Evolutionary conservation across 23 red algal genomes (phyloP).

Genomic region (Gracilaria vermiculophylla): DNA sequence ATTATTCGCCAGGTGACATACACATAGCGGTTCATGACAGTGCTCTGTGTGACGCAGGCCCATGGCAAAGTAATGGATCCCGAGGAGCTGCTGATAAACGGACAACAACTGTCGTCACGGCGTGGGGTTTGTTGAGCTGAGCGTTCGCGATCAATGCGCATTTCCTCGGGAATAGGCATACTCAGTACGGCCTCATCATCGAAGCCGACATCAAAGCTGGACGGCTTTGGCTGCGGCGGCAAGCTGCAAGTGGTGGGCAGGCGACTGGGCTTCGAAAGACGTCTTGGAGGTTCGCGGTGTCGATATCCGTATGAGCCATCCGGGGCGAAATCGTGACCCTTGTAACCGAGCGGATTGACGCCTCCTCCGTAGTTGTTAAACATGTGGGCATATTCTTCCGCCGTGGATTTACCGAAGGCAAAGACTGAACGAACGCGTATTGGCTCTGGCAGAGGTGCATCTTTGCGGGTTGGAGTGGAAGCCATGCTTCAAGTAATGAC

Average conservation of each 20-base stretch:
- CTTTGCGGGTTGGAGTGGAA: neutral
- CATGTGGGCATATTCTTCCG: slow-evolving; percentile 2
- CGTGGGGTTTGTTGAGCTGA: neutral
- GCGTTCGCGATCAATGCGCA: neutral
- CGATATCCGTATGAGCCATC: slow-evolving; percentile 23
- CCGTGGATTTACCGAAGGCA: neutral
- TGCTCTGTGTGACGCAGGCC: neutral
- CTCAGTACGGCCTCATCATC: slow-evolving; percentile 15
- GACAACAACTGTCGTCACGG: neutral
- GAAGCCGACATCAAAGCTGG: slow-evolving; percentile 2
- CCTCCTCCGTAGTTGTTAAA: slow-evolving; percentile 33
- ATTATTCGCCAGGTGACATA: neutral
- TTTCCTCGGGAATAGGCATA: slow-evolving; percentile 4
- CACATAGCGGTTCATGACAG: neutral
- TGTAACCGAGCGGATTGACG: slow-evolving; percentile 40
- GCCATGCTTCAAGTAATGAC: neutral
- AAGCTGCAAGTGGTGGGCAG: neutral
- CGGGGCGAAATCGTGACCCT: slow-evolving; percentile 20
- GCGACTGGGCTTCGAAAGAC: neutral
- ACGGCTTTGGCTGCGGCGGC: neutral
- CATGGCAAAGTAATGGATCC: neutral
- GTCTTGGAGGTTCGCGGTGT: neutral
- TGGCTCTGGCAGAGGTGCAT: neutral
- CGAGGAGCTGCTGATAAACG: neutral
- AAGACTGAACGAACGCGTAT: neutral